These are phyloP conservation scores for Cotoneaster glaucophyllus DNA, from an alignment of 306 rosid species.

Conservation along the genomic window DNA sequence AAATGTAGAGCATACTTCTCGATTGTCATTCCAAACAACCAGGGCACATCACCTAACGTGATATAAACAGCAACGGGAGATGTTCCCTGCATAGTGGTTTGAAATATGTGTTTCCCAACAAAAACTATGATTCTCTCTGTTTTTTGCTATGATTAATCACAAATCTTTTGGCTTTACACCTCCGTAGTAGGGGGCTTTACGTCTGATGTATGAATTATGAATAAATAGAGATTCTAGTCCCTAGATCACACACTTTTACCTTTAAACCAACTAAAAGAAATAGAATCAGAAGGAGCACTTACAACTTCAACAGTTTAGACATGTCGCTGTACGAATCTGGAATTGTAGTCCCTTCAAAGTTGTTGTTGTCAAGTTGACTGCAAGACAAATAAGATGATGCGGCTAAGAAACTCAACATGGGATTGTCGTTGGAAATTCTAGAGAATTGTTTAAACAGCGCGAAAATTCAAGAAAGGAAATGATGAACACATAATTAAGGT, in stretches of 20 bases:
- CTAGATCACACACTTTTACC: background rate
- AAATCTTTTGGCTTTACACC: background rate
- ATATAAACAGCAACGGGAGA: background rate
- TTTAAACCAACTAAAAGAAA: background rate
- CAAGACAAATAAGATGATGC: background rate
- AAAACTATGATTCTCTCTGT: background rate
- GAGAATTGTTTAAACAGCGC: background rate
- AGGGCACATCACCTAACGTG: background rate
- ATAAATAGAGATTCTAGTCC: background rate
- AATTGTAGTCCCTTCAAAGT: conserved; percentile 31
- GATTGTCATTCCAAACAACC: background rate
- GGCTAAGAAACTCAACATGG: background rate
- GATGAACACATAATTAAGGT: background rate
- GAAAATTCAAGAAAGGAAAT: background rate
- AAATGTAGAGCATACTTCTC: background rate
- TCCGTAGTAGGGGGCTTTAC: background rate
- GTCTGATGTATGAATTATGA: background rate
- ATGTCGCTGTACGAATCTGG: conserved; percentile 36
- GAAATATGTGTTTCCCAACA: background rate
- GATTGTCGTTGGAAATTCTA: background rate
- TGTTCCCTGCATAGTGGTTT: background rate
- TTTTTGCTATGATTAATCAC: background rate
- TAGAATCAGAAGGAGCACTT: conserved; percentile 16
- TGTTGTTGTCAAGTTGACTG: conserved; percentile 49
- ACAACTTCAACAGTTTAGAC: conserved; percentile 41